Evolutionary conservation across 2,329 filamentous ascomycete genomes (phyloP).

Genomic region (Myriangium duriaei): DNA sequence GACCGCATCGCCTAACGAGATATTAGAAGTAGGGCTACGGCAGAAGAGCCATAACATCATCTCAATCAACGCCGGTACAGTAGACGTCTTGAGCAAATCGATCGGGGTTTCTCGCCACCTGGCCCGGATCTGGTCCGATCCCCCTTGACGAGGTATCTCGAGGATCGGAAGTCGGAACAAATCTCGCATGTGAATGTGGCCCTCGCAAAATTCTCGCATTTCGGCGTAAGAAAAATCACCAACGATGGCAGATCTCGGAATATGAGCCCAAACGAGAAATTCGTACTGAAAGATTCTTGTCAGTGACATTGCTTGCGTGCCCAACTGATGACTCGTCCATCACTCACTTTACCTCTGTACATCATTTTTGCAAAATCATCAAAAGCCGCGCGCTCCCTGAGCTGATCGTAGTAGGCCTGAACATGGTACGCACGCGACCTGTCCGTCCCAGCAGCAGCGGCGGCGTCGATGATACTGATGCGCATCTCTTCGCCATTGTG

Average conservation of each 20-base stretch:
- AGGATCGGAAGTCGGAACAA: constrained; percentile 4
- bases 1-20: background rate
- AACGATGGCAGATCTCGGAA: constrained; percentile 3
- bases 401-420: background rate
- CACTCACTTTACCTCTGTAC: background rate
- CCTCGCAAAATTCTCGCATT: background rate
- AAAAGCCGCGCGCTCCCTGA: background rate
- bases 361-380: background rate
- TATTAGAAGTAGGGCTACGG: background rate
- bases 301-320: background rate
- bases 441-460: background rate
- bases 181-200: background rate
- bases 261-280: constrained; percentile 5
- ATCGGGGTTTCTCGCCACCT: background rate
- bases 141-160: background rate
- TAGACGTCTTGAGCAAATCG: background rate
- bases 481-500: background rate
- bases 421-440: constrained; percentile 1
- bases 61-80: background rate
- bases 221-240: background rate
- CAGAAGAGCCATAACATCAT: background rate
- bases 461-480: constrained; percentile 2
- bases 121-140: background rate
- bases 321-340: background rate
- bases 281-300: constrained; percentile 1